A percentile compares a stretch with the other conserved stretches of the same genome.
Conservation (phyloP, 129 eudicot species). For the Apium graveolens region DNA sequence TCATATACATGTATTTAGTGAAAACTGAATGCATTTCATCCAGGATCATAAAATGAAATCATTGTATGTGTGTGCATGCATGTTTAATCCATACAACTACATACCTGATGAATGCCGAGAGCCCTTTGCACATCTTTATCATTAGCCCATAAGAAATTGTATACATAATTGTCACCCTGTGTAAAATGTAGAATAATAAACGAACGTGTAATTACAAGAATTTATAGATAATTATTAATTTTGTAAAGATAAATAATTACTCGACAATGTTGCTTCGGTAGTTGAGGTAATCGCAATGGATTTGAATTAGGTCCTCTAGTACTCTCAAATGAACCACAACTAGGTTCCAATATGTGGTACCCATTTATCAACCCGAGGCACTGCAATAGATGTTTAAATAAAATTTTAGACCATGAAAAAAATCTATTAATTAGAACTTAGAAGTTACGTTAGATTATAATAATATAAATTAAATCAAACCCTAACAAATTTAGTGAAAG, state of each 20-base stretch:
- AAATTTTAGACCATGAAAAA: background rate
- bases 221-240: too few relatives aligned
- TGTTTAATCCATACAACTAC: too few relatives aligned
- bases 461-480: too few relatives aligned
- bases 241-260: background rate
- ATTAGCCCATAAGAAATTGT: background rate
- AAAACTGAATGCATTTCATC: background rate
- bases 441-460: too few relatives aligned
- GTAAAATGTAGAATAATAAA: background rate
- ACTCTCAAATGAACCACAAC: conserved; percentile 1
- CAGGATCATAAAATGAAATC: background rate
- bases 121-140: conserved; percentile 9
- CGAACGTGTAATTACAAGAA: background rate
- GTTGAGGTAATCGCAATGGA: background rate
- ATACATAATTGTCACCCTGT: background rate
- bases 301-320: background rate
- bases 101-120: conserved; percentile 9
- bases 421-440: too few relatives aligned
- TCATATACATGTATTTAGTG: background rate
- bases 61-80: too few relatives aligned
- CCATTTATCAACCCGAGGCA: background rate
- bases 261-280: background rate
- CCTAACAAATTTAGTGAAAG: too few relatives aligned
- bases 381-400: background rate
- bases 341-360: conserved; percentile 2